phyloP scores from a whole-genome alignment of 192 early-diverging fungal species.

The Coemansia sp. region DNA sequence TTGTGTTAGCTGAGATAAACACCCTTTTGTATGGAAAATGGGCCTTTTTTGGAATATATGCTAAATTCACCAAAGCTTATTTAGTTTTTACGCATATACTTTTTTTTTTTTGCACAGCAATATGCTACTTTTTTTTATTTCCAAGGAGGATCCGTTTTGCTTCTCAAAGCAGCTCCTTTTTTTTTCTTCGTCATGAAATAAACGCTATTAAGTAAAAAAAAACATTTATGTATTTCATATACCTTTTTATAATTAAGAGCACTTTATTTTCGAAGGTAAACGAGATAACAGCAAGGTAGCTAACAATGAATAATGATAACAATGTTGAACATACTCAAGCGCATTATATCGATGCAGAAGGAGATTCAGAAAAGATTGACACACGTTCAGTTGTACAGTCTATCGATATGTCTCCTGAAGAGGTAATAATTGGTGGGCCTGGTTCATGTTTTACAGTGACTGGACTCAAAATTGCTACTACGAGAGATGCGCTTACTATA shows the following conservation, averaged over 20 bases:
- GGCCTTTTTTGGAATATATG: background rate
- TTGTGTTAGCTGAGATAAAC: background rate
- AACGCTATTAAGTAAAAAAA: too few species aligned
- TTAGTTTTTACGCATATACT: background rate
- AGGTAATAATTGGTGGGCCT: constrained; percentile 40
- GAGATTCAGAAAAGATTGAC: background rate
- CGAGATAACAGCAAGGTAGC: too few species aligned
- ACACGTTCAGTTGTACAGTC: background rate
- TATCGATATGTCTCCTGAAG: constrained; percentile 20
- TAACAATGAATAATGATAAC: background rate
- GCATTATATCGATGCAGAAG: background rate
- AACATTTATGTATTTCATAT: too few species aligned
- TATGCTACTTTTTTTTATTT: background rate
- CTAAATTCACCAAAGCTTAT: background rate
- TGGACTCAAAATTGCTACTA: constrained; percentile 34
- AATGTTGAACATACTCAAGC: background rate
- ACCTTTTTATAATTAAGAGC: too few species aligned
- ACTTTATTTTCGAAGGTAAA: background rate
- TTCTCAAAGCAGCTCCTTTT: background rate
- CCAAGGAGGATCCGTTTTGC: background rate
- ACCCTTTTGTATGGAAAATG: background rate
- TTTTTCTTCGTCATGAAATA: background rate
- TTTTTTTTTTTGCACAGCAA: background rate
- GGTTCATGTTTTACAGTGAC: constrained; percentile 40
- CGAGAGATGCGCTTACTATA: constrained; percentile 73